Conservation (phyloP, 306 rosid species). For the Rosa persica region DNA sequence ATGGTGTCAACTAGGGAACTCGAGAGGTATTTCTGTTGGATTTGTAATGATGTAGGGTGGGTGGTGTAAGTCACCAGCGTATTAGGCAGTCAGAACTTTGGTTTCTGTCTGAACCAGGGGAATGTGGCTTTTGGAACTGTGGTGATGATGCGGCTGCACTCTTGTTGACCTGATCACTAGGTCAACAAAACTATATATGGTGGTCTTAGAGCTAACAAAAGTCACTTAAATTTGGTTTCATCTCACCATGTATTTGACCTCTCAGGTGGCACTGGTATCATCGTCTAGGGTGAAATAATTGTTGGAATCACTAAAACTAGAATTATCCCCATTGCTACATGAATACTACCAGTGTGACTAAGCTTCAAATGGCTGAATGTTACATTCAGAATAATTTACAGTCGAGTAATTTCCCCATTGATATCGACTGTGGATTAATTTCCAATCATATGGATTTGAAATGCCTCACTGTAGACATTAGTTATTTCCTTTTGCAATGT, state of each 20-base stretch:
- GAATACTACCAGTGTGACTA: background rate
- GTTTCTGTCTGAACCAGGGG: constrained; percentile 6
- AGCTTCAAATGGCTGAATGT: background rate
- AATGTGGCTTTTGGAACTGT: background rate
- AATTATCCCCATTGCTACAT: background rate
- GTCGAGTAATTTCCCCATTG: background rate
- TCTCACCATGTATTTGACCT: background rate
- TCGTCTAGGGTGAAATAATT: background rate
- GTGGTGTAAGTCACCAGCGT: background rate
- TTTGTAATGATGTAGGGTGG: background rate
- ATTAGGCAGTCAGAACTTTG: background rate
- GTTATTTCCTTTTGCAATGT: background rate
- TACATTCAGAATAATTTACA: background rate
- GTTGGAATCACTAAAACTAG: background rate
- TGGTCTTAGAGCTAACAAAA: background rate
- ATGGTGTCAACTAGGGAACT: background rate
- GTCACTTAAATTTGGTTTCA: background rate
- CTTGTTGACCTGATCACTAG: background rate
- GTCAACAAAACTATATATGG: background rate
- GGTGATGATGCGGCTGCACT: background rate
- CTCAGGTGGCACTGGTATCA: background rate
- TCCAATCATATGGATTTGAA: background rate
- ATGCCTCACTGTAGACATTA: background rate
- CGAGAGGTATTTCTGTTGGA: background rate
- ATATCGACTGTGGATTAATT: background rate